These are phyloP conservation scores for Apiospora marii DNA, from an alignment of 2,329 filamentous ascomycete species.

Conservation along the genomic window DNA sequence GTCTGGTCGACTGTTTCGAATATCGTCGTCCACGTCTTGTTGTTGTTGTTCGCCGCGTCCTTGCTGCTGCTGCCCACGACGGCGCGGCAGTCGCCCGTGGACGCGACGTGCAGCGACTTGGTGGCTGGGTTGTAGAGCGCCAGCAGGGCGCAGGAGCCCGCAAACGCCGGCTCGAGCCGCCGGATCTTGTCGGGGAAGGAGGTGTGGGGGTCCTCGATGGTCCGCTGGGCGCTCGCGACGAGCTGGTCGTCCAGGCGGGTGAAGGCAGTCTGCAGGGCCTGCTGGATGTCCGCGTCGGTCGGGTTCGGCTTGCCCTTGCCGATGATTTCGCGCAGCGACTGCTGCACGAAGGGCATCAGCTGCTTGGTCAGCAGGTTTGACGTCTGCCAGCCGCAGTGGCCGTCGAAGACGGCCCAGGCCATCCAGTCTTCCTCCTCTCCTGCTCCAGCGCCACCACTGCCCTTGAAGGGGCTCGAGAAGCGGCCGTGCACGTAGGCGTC, in stretches of 20 bases:
- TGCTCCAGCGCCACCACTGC: conserved; percentile 21
- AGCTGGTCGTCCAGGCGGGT: conserved; percentile 45
- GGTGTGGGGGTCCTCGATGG: conserved; percentile 35
- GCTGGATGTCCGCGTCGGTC: conserved; percentile 39
- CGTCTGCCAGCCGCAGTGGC: conserved; percentile 46
- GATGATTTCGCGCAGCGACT: conserved; percentile 34
- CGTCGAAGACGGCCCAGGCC: conserved; percentile 46
- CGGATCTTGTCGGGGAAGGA: conserved; percentile 40
- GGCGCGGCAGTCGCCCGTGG: conserved; percentile 71
- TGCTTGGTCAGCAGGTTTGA: conserved; percentile 42
- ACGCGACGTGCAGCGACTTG: conserved; percentile 64
- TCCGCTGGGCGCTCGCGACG: conserved; percentile 38
- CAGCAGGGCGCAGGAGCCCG: conserved; percentile 70
- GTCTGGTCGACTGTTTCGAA: conserved; percentile 72
- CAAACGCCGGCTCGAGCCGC: conserved; percentile 42
- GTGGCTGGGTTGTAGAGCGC: conserved; percentile 63
- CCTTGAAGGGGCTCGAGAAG: conserved; percentile 38
- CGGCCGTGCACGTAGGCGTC: conserved; percentile 44
- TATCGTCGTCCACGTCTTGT: conserved; percentile 56
- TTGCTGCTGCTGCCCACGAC: conserved; percentile 59
- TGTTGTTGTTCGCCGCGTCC: conserved; percentile 45
- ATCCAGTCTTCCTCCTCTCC: conserved; percentile 37
- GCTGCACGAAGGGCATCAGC: conserved; percentile 41
- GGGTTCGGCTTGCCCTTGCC: conserved; percentile 31
- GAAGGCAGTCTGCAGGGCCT: conserved; percentile 49